Evolutionary conservation across 345 rosid species (phyloP), one percentile per base, ranked within the genome.

Genomic region (Alliaria petiolata): DNA sequence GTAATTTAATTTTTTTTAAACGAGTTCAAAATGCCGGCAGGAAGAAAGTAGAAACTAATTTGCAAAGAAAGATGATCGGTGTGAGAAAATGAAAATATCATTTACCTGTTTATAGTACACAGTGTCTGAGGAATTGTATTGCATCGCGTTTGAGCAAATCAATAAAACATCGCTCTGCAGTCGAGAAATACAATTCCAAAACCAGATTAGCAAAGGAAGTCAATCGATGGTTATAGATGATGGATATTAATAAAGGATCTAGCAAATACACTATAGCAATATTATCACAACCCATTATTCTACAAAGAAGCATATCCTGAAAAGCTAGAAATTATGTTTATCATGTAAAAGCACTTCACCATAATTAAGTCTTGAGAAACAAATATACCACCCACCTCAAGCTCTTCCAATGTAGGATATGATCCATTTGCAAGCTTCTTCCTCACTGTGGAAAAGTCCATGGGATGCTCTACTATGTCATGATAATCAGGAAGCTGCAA

Each of bases 121-220:
- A 5, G 95, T 88, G 58, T 88, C 97, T 7, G 92, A 71, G 7
- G 89, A 72, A 83, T 90, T 90, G 65, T 90, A 90, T 75, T 75
- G 85, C 97, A 88, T 88, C 36, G 97, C 95, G 71, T 90, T 90
- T 60, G 95, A 84, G 86, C 95, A 90, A 71, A 90, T 86, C 59
- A 88, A 74, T 68, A 85, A 82, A 49, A 88, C 75, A 39, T 90
- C 97, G 58, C 84, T 83, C 97, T 90, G 88, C 86, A 86, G 50
- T 60, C 12, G 80, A 79, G 49, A 78, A 70, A 76, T 46, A 39
- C 46, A 75, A 22, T 43, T 69, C 47, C 43, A 72, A 50, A 59
- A 83, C 20, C 71, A 85, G 92, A 87, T 88, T 87, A 55, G 89
- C 16, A 54, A 45, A 60, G 3, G 12, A 59, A 49, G 52, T 49